phyloP scores from a whole-genome alignment of 1,284 basidiomycete genomes.

The Blastosporella zonata region DNA sequence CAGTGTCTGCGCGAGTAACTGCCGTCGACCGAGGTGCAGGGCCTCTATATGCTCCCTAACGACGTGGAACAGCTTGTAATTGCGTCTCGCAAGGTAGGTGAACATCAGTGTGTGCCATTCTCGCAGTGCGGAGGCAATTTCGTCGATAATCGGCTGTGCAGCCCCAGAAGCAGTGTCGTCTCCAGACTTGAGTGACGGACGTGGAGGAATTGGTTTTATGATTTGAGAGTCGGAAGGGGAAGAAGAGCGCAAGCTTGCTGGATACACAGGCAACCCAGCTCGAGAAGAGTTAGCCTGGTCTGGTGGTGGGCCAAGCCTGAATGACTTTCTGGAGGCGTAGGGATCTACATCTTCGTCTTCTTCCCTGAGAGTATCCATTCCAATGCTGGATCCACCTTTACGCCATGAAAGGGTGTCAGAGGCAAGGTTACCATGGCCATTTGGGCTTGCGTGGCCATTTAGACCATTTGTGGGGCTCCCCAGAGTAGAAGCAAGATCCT shows the following conservation, averaged over 20 bases:
- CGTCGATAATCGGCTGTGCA: constrained; percentile 90
- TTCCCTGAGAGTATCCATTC: constrained; percentile 68
- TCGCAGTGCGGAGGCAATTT: constrained; percentile 92
- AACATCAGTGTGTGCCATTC: constrained; percentile 96
- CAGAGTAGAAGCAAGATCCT: constrained; percentile 58
- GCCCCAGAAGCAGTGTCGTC: constrained; percentile 86
- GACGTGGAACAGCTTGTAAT: constrained; percentile 87
- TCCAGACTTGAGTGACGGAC: constrained; percentile 89
- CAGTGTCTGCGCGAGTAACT: constrained; percentile 86
- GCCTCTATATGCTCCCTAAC: constrained; percentile 91
- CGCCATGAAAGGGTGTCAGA: constrained; percentile 42
- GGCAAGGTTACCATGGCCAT: constrained; percentile 37
- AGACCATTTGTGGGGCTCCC: constrained; percentile 31
- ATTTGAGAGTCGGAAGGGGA: constrained; percentile 65
- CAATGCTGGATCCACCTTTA: constrained; percentile 44
- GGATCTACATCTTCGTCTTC: constrained; percentile 64
- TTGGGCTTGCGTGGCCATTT: constrained; percentile 26
- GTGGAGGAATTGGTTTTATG: constrained; percentile 81
- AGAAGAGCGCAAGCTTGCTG: constrained; percentile 58
- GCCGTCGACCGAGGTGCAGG: constrained; percentile 85
- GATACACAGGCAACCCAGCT: constrained; percentile 67
- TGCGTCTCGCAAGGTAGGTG: constrained; percentile 82
- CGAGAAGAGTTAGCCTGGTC: constrained; percentile 70
- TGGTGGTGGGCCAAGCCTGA: constrained; percentile 68
- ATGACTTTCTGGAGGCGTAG: constrained; percentile 51